These are phyloP conservation scores for Pleoardoris graminearum DNA, from an alignment of 2,329 filamentous ascomycete species.

Conservation along the genomic window DNA sequence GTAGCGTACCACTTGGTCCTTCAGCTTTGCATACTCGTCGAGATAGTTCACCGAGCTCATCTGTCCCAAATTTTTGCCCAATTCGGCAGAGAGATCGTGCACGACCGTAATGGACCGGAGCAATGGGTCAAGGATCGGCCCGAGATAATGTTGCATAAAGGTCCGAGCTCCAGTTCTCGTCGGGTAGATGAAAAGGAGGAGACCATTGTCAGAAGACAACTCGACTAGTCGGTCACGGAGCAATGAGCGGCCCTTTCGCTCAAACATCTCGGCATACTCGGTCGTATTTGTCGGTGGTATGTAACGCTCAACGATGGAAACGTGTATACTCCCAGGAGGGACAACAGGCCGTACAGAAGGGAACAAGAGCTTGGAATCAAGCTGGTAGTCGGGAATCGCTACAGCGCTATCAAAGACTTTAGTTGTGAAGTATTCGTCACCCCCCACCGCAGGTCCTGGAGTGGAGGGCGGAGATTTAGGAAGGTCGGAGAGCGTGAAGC, in stretches of 20 bases:
- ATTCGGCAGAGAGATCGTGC: constrained; percentile 60
- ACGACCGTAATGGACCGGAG: constrained; percentile 63
- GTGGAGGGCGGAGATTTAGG: constrained; percentile 66
- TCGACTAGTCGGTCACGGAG: constrained; percentile 65
- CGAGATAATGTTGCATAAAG: constrained; percentile 63
- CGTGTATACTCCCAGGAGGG: constrained; percentile 61
- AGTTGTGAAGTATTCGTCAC: constrained; percentile 64
- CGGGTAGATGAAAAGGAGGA: constrained; percentile 65
- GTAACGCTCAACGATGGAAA: constrained; percentile 66
- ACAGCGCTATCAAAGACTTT: constrained; percentile 66
- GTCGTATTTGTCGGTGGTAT: constrained; percentile 64
- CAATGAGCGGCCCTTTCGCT: constrained; percentile 55
- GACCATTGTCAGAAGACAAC: constrained; percentile 60
- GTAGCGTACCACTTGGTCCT: constrained; percentile 35
- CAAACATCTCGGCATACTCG: constrained; percentile 64
- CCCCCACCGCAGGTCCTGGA: constrained; percentile 54
- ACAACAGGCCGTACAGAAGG: constrained; percentile 61
- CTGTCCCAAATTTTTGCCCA: constrained; percentile 58
- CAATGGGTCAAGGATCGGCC: constrained; percentile 63
- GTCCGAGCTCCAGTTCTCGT: constrained; percentile 60
- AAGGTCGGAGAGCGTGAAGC: constrained; percentile 64
- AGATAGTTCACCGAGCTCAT: constrained; percentile 59
- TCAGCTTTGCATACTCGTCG: constrained; percentile 58
- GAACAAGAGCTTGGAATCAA: constrained; percentile 55
- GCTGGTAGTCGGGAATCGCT: constrained; percentile 61